Percentiles rank a stretch among this genome's conserved stretches.
Conservation (phyloP, 139 green algal genomes). For the Chlorella sorokiniana region DNA sequence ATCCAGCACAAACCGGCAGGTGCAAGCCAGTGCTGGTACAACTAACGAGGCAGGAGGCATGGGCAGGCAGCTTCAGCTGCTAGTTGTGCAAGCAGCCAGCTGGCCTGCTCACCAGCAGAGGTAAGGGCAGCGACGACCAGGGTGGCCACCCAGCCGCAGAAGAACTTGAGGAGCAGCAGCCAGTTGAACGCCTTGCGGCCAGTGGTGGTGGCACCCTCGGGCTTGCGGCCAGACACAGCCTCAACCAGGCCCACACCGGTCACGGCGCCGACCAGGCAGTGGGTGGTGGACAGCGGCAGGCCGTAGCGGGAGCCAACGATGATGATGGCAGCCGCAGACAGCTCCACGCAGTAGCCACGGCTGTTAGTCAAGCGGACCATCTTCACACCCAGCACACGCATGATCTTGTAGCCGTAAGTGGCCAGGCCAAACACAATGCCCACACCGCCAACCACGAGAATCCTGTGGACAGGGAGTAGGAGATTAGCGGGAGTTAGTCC, state of each 20-base stretch:
- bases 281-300: slow-evolving; percentile 78
- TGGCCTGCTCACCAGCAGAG: too few species aligned
- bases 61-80: too few species aligned
- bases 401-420: slow-evolving; percentile 69
- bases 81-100: too few species aligned
- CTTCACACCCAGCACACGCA: slow-evolving; percentile 64
- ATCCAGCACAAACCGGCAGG: too few species aligned
- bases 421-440: slow-evolving; percentile 73
- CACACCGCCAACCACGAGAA: slow-evolving; percentile 71
- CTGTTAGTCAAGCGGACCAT: slow-evolving; percentile 63
- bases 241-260: slow-evolving; percentile 65
- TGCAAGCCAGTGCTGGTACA: too few species aligned
- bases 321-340: slow-evolving; percentile 64
- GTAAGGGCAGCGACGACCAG: slow-evolving; percentile 35
- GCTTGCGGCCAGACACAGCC: slow-evolving; percentile 19
- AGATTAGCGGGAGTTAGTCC: neutral
- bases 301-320: slow-evolving; percentile 62
- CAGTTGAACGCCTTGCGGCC: slow-evolving; percentile 53
- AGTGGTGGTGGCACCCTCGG: neutral
- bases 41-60: too few species aligned
- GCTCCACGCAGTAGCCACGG: slow-evolving; percentile 72
- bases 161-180: slow-evolving; percentile 42
- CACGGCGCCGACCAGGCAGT: slow-evolving; percentile 57
- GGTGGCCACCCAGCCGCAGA: slow-evolving; percentile 36
- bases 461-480: slow-evolving; percentile 10